Conservation (phyloP, 2,329 filamentous ascomycete genomes). For the Colletotrichum gigasporum region DNA sequence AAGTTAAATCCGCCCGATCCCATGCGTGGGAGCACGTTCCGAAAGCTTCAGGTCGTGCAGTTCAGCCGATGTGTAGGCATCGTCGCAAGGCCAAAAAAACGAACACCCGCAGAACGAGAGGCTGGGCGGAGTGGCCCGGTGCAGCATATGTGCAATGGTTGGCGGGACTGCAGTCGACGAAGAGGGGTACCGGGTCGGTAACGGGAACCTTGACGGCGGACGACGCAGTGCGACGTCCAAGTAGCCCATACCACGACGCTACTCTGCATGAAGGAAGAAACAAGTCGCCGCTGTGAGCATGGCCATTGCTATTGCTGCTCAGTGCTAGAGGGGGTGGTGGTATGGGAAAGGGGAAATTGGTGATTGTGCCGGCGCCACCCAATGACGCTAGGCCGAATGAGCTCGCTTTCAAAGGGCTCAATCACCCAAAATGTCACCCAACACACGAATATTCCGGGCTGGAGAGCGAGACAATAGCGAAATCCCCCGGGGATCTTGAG, state of each 20-base stretch:
- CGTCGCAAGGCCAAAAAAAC: neutral
- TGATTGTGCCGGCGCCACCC: slow-evolving; percentile 6
- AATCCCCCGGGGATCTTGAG: neutral
- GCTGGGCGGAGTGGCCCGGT: slow-evolving; percentile 10
- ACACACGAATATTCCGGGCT: neutral
- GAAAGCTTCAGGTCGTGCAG: neutral
- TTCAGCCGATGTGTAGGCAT: slow-evolving; percentile 10
- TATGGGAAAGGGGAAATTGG: slow-evolving; percentile 14
- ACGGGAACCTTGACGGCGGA: slow-evolving; percentile 16
- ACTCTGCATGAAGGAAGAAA: slow-evolving; percentile 5
- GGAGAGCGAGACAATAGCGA: slow-evolving; percentile 7
- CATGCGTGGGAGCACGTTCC: neutral
- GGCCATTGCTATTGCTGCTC: neutral
- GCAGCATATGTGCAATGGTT: neutral
- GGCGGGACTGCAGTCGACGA: neutral
- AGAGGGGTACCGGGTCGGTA: neutral
- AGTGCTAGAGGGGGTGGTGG: neutral
- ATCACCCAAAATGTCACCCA: slow-evolving; percentile 20
- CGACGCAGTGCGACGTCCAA: slow-evolving; percentile 1
- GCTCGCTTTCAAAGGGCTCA: slow-evolving; percentile 1
- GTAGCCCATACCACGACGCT: slow-evolving; percentile 5
- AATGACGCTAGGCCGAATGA: slow-evolving; percentile 14
- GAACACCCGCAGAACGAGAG: slow-evolving; percentile 9
- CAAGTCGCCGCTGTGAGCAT: neutral
- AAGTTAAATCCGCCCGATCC: neutral